These are phyloP conservation scores for Fusarium siculi DNA, from an alignment of 2,329 filamentous ascomycete species.

Conservation along the genomic window DNA sequence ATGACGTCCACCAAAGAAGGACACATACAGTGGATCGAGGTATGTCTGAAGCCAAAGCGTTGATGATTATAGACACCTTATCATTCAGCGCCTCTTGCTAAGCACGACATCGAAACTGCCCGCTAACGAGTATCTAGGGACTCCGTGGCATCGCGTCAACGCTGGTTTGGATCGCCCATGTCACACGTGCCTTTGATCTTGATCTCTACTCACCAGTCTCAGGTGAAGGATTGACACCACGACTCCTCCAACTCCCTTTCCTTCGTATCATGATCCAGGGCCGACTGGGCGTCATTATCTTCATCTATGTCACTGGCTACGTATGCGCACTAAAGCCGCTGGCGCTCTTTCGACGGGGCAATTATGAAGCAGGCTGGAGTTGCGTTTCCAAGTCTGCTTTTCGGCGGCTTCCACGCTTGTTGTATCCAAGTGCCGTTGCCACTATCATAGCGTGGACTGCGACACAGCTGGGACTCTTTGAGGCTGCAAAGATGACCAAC, in stretches of 20 bases:
- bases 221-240: background rate
- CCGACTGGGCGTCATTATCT: background rate
- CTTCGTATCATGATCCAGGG: background rate
- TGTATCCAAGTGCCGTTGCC: background rate
- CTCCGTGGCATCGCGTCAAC: background rate
- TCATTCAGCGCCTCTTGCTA: background rate
- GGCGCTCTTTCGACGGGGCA: background rate
- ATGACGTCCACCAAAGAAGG: background rate
- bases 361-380: background rate
- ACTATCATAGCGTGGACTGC: background rate
- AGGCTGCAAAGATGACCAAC: background rate
- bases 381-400: background rate
- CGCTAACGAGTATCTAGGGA: background rate
- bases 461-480: background rate
- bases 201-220: background rate
- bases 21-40: background rate
- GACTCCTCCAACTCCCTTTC: background rate
- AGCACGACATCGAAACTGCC: rapidly evolving
- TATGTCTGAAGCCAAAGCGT: background rate
- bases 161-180: background rate
- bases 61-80: background rate
- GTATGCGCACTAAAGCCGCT: background rate
- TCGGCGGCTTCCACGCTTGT: background rate
- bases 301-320: background rate
- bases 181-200: background rate